phyloP scores from a whole-genome alignment of 225 moss, liverwort and hornwort species.

The Bryoerythrophyllum caledonicum region DNA sequence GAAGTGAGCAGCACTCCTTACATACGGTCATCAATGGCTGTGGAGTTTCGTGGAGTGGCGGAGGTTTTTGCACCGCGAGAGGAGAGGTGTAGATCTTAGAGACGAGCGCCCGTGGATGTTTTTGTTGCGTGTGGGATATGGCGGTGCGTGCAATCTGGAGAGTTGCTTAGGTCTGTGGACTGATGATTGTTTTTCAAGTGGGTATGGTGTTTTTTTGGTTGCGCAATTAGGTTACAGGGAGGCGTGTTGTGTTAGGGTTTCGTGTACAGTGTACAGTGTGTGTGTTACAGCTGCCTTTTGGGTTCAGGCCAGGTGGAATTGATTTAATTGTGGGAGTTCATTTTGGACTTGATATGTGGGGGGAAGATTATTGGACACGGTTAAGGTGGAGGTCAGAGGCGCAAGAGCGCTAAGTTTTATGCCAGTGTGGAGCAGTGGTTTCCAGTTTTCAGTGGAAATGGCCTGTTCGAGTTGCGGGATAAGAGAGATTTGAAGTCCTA shows the following conservation, averaged over 20 bases:
- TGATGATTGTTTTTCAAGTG: background rate
- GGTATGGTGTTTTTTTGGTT: constrained; percentile 14
- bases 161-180: background rate
- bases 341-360: constrained; percentile 7
- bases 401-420: constrained; percentile 1
- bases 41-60: too few relatives aligned
- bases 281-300: constrained; percentile 8
- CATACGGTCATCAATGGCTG: background rate
- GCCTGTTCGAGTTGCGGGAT: constrained; percentile 17
- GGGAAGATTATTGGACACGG: background rate
- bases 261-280: background rate
- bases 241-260: constrained; percentile 22
- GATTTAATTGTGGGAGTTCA: background rate
- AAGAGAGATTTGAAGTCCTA: background rate
- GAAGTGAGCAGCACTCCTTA: background rate
- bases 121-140: background rate
- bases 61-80: background rate
- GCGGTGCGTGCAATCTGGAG: background rate
- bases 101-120: constrained; percentile 8
- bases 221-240: constrained; percentile 20
- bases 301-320: too few relatives aligned
- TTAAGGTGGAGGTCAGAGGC: constrained; percentile 3
- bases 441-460: background rate
- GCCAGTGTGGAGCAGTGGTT: constrained; percentile 10
- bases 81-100: constrained; percentile 24